Conservation (phyloP, 805 yeast species). For the Candida yuanshanica region DNA sequence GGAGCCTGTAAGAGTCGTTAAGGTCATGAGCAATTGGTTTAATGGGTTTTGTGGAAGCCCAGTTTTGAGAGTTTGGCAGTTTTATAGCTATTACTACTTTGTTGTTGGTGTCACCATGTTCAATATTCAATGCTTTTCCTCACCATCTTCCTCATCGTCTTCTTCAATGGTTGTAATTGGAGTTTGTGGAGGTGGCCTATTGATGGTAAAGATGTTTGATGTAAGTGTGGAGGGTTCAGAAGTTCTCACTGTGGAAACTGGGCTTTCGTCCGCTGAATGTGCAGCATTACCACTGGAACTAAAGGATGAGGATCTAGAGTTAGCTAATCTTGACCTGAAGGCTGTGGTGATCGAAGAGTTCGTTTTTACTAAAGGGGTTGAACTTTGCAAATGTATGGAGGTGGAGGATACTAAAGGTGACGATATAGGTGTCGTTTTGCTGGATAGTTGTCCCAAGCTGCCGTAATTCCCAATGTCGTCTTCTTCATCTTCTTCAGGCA, state of each 20-base stretch:
- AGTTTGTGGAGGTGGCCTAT: constrained; percentile 11
- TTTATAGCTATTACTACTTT: not conserved
- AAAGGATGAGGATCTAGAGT: not conserved
- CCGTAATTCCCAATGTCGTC: constrained; percentile 16
- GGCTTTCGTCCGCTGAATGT: not conserved
- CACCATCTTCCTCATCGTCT: constrained; percentile 14
- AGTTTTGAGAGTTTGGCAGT: constrained; percentile 1
- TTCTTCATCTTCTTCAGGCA: constrained; percentile 15
- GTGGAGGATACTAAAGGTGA: constrained; percentile 7
- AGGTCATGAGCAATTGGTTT: not conserved
- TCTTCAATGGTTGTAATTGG: constrained; percentile 19
- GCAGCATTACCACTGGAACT: not conserved
- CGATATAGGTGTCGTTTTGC: constrained; percentile 6
- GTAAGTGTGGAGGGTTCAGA: not conserved
- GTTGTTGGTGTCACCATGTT: too few relatives aligned
- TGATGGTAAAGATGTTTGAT: constrained; percentile 15
- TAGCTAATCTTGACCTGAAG: constrained; percentile 14
- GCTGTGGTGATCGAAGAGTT: constrained; percentile 15
- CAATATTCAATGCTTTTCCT: not conserved
- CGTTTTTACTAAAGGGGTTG: not conserved
- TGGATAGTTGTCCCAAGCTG: constrained; percentile 11
- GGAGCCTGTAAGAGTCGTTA: not conserved
- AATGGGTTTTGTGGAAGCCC: constrained; percentile 1
- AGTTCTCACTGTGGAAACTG: not conserved
- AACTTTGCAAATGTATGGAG: not conserved